Evolutionary conservation across 169 alveolate genomes (phyloP).

Genomic region (Eimeria mitis): DNA sequence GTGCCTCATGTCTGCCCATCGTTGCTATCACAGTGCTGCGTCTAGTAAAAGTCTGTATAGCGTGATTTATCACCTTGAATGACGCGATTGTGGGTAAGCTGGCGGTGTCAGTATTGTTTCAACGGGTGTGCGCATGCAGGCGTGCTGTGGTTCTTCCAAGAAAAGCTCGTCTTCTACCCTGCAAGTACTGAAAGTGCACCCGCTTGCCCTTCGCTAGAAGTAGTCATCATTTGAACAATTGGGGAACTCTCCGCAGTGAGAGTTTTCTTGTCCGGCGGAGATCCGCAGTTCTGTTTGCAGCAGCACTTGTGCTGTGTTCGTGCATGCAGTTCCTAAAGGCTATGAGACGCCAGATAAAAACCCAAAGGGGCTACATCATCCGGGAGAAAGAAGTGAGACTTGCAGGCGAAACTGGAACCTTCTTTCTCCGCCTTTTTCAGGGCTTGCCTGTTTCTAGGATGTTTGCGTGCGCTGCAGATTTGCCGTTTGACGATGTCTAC

Average conservation of each 20-base stretch:
- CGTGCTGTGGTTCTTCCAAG: slow-evolving; percentile 75
- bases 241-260: neutral
- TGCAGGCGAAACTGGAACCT: neutral
- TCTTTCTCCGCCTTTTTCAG: neutral
- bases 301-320: neutral
- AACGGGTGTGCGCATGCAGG: slow-evolving; percentile 25
- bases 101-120: neutral
- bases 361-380: slow-evolving; percentile 57
- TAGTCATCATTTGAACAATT: neutral
- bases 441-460: too few species aligned
- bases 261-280: neutral
- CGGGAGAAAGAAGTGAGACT: slow-evolving; percentile 48
- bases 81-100: neutral
- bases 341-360: slow-evolving; percentile 48
- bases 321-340: slow-evolving; percentile 49
- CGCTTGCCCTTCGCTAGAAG: neutral
- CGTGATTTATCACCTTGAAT: neutral
- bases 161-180: slow-evolving; percentile 77
- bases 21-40: neutral
- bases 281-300: neutral
- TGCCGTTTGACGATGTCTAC: slow-evolving; percentile 77
- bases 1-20: neutral
- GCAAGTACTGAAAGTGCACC: neutral
- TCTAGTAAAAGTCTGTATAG: too few species aligned
- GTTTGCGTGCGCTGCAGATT: slow-evolving; percentile 16